These are phyloP conservation scores for Penicillium maclennaniae DNA, from an alignment of 495 filamentous ascomycete species.

Conservation along the genomic window DNA sequence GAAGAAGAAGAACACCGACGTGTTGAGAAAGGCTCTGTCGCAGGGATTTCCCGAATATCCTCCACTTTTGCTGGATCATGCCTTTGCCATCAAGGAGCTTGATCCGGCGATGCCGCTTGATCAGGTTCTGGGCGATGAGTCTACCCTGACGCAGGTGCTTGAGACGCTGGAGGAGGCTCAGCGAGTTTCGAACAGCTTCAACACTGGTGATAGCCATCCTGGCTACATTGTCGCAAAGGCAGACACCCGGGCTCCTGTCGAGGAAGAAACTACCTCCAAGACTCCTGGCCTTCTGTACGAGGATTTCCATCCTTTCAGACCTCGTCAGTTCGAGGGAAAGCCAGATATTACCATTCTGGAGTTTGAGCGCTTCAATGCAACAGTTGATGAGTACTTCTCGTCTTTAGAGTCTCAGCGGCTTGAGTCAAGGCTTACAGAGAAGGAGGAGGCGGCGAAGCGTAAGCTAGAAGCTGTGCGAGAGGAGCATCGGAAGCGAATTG, in stretches of 20 bases:
- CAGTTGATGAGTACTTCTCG: constrained; percentile 94
- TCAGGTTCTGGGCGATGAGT: constrained; percentile 63
- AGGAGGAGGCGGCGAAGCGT: constrained; percentile 72
- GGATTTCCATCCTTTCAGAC: constrained; percentile 92
- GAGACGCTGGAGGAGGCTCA: constrained; percentile 61
- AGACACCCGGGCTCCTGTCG: constrained; percentile 29
- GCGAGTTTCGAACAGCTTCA: constrained; percentile 43
- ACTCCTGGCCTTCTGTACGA: constrained; percentile 68
- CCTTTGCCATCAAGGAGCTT: constrained; percentile 63
- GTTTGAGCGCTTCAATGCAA: constrained; percentile 83
- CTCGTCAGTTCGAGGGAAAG: constrained; percentile 73
- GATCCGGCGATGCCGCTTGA: constrained; percentile 61
- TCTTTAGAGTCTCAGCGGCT: constrained; percentile 92
- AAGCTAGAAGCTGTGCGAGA: constrained; percentile 76
- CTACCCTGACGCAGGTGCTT: constrained; percentile 60
- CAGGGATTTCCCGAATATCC: constrained; percentile 82
- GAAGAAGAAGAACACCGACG: constrained; percentile 79
- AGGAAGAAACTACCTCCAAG: constrained; percentile 39
- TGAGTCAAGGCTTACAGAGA: constrained; percentile 74
- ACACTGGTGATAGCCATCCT: constrained; percentile 27
- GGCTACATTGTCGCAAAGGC: constrained; percentile 90
- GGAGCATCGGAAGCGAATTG: constrained; percentile 80
- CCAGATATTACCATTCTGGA: constrained; percentile 60
- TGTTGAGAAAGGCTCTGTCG: constrained; percentile 72
- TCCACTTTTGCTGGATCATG: constrained; percentile 82